Evolutionary conservation across 306 rosid species (phyloP), one percentile per base, ranked within the genome.

Genomic region (Pterocarpus macrocarpus): DNA sequence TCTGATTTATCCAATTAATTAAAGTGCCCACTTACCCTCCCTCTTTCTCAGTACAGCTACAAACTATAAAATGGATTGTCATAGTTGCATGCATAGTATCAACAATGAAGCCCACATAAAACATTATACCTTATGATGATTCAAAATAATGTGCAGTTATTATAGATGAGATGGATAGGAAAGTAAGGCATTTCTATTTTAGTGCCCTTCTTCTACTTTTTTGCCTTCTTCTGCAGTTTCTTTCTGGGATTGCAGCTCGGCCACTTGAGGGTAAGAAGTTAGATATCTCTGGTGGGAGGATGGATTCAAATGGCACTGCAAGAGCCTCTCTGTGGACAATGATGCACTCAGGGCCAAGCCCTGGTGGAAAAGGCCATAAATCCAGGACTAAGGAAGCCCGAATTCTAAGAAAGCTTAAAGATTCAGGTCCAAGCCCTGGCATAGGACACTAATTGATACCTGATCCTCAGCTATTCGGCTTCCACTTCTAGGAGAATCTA

Each of bases 341-440:
- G 80, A 87, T 82, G 90, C 79, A 69, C 83, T 75, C 89, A 5
- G 86, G 90, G 56, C 92, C 92, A 77, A 90, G 88, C 82, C 53
- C 41, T 30, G 61, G 87, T 64, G 92, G 90, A 17, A 75, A 78
- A 73, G 88, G 88, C 69, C 92, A 90, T 38, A 71, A 69, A 52
- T 63, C 52, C 45, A 52, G 32, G 11, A 35, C 12, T 16, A 6
- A 5, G 13, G 12, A 28, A 34, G 36, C 58, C 32, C 64, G 74
- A 61, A 32, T 56, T 65, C 76, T 38, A n/a, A 30, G 5, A 2
- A 76, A 44, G 67, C 65, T 61, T 49, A 57, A 58, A 56, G 78
- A 68, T 6, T 67, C 82, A 4, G 90, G 87, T 73, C 82, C 89
- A 53, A 85, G 86, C 64, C 86, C 83, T 44, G 85, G 89, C 9